A percentile compares a stretch with the other conserved stretches of the same genome.
Evolutionary conservation across 1,284 basidiomycete genomes (phyloP).

Genomic region (Tilletia walkeri): DNA sequence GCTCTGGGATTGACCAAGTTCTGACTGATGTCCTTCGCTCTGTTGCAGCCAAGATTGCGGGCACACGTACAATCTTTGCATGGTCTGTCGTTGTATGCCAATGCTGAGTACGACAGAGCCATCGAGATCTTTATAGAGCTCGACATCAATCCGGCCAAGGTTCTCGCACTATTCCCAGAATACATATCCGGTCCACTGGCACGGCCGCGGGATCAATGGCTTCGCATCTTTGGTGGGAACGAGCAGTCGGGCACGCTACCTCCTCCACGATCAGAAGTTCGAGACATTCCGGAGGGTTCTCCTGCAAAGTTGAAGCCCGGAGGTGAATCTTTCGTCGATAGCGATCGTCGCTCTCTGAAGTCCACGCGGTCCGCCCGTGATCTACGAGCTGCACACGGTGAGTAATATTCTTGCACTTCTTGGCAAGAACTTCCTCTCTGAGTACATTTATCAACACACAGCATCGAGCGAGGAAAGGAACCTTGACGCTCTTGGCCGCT

Average conservation of each 20-base stretch:
- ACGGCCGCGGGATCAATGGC: conserved; percentile 71
- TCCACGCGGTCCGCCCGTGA: conserved; percentile 30
- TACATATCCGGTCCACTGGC: conserved; percentile 75
- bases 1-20: no score
- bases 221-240: conserved; percentile 80
- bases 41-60: conserved; percentile 35
- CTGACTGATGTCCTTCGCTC: neutral
- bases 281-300: conserved; percentile 19
- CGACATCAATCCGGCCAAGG: conserved; percentile 87
- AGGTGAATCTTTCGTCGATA: conserved; percentile 15
- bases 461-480: conserved; percentile 21
- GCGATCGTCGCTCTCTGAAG: conserved; percentile 24
- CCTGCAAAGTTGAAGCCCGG: conserved; percentile 26
- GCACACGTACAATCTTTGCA: conserved; percentile 60
- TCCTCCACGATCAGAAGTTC: neutral
- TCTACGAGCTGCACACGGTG: conserved; percentile 17
- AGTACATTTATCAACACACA: neutral
- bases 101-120: conserved; percentile 70
- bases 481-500: conserved; percentile 49
- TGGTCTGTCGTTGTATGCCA: conserved; percentile 74
- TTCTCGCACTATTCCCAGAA: conserved; percentile 83
- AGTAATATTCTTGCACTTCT: neutral
- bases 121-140: conserved; percentile 83
- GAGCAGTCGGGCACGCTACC: neutral
- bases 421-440: neutral